A percentile compares a stretch with the other conserved stretches of the same genome.
Conservation (phyloP, 1,284 basidiomycete genomes). For the Rhodotorula sp. region DNA sequence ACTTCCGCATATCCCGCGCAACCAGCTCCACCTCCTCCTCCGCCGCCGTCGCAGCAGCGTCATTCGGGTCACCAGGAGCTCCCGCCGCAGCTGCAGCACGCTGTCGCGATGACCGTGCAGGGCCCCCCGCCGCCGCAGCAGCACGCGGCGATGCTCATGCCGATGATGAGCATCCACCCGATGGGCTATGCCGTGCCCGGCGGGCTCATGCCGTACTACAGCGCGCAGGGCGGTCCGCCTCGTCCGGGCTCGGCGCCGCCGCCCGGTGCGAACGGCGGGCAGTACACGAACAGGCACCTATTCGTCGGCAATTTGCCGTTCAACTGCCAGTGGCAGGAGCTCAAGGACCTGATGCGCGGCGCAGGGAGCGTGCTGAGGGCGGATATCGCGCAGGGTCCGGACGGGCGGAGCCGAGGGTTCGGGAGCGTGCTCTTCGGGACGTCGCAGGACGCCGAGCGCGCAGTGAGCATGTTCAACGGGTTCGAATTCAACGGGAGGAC, state of each 20-base stretch:
- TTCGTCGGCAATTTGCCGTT: conserved; percentile 91
- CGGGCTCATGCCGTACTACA: conserved; percentile 20
- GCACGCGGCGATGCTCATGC: background rate
- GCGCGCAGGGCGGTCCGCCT: background rate
- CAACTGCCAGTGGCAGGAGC: conserved; percentile 92
- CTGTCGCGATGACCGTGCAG: background rate
- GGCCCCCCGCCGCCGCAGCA: background rate
- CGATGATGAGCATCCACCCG: conserved; percentile 18
- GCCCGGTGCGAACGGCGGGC: background rate
- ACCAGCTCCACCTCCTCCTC: background rate
- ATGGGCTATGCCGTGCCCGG: conserved; percentile 24
- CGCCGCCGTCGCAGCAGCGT: background rate
- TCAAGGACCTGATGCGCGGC: conserved; percentile 94
- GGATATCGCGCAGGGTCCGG: conserved; percentile 81
- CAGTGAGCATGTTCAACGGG: conserved; percentile 57
- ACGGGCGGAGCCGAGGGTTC: conserved; percentile 81
- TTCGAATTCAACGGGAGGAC: conserved; percentile 76
- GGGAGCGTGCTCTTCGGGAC: conserved; percentile 83
- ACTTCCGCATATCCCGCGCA: background rate
- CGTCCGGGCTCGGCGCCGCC: conserved; percentile 6
- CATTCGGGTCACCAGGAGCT: background rate
- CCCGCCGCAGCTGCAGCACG: conserved; percentile 19
- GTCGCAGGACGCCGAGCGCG: conserved; percentile 80
- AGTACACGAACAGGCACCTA: conserved; percentile 52
- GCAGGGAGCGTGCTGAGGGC: conserved; percentile 93